Percentiles rank a stretch among this genome's conserved stretches.
These are phyloP conservation scores for Globisporangium orthogonon DNA, from an alignment of 352 stramenopile genomes.

Conservation along the genomic window DNA sequence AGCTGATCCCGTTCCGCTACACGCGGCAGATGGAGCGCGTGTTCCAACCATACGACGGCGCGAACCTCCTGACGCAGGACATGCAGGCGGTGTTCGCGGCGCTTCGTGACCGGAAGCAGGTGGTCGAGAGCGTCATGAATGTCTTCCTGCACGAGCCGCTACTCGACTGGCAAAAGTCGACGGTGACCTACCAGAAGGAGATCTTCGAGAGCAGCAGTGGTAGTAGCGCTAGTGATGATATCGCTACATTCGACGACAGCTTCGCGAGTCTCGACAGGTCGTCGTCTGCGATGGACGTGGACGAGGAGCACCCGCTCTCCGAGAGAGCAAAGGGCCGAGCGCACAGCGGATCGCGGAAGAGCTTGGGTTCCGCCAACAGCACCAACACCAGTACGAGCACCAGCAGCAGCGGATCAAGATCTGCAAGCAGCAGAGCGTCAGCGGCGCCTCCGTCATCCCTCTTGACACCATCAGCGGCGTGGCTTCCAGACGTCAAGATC, in stretches of 20 bases:
- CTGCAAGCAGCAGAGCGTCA: neutral
- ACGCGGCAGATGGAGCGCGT: slow-evolving; percentile 76
- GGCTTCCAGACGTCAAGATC: slow-evolving; percentile 76
- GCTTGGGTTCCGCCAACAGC: neutral
- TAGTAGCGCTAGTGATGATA: neutral
- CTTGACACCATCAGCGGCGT: slow-evolving; percentile 13
- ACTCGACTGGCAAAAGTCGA: slow-evolving; percentile 86
- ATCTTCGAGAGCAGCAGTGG: slow-evolving; percentile 30
- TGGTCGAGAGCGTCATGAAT: slow-evolving; percentile 87
- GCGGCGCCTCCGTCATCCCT: neutral
- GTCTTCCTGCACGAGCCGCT: slow-evolving; percentile 90
- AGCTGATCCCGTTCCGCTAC: slow-evolving; percentile 89
- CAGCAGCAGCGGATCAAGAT: neutral
- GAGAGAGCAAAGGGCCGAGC: slow-evolving; percentile 7
- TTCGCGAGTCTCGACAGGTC: neutral
- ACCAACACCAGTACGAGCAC: neutral
- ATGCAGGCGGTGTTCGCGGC: slow-evolving; percentile 85
- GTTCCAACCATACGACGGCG: slow-evolving; percentile 60
- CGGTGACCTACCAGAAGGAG: slow-evolving; percentile 48
- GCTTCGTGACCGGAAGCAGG: slow-evolving; percentile 71
- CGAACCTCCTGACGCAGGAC: slow-evolving; percentile 62
- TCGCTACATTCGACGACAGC: slow-evolving; percentile 12
- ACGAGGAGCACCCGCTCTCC: slow-evolving; percentile 12
- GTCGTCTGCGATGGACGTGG: slow-evolving; percentile 17
- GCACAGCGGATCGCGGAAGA: neutral